Conservation (phyloP, 352 stramenopile species). For the Globisporangium canariense region DNA sequence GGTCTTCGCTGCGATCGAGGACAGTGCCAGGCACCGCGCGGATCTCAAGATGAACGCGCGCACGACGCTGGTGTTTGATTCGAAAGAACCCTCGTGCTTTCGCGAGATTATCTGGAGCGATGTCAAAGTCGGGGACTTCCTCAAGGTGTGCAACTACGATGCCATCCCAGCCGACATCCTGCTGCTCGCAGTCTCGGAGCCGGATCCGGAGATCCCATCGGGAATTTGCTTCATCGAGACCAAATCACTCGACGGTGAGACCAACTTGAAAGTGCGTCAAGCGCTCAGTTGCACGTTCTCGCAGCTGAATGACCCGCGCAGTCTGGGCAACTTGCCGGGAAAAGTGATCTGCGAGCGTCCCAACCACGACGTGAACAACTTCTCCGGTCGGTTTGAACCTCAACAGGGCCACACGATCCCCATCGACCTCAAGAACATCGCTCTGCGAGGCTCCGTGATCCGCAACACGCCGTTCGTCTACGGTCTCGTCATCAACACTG, state of each 20-base stretch:
- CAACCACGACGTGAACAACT: slow-evolving; percentile 88
- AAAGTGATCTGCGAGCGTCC: slow-evolving; percentile 73
- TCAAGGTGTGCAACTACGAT: slow-evolving; percentile 88
- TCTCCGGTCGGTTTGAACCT: slow-evolving; percentile 73
- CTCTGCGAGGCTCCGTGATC: slow-evolving; percentile 76
- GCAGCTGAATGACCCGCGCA: slow-evolving; percentile 66
- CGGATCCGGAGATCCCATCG: slow-evolving; percentile 50
- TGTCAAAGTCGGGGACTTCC: slow-evolving; percentile 73
- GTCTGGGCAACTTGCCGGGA: slow-evolving; percentile 61
- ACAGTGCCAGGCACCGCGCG: slow-evolving; percentile 67
- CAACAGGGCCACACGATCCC: slow-evolving; percentile 76
- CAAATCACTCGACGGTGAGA: slow-evolving; percentile 85
- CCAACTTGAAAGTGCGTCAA: slow-evolving; percentile 85
- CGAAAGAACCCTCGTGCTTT: slow-evolving; percentile 39
- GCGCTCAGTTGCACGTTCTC: slow-evolving; percentile 81
- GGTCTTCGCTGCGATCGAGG: slow-evolving; percentile 84
- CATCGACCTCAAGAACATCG: slow-evolving; percentile 85
- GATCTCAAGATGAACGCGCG: slow-evolving; percentile 84
- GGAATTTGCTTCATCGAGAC: slow-evolving; percentile 88
- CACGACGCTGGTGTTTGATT: slow-evolving; percentile 59
- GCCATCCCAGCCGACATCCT: slow-evolving; percentile 78
- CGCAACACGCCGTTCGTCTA: slow-evolving; percentile 80
- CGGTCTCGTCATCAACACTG: slow-evolving; percentile 80
- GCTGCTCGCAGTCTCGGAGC: slow-evolving; percentile 68
- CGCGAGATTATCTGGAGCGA: slow-evolving; percentile 50